These are phyloP conservation scores for Vitellaria paradoxa DNA, from an alignment of 179 eudicot genomes.

Conservation along the genomic window DNA sequence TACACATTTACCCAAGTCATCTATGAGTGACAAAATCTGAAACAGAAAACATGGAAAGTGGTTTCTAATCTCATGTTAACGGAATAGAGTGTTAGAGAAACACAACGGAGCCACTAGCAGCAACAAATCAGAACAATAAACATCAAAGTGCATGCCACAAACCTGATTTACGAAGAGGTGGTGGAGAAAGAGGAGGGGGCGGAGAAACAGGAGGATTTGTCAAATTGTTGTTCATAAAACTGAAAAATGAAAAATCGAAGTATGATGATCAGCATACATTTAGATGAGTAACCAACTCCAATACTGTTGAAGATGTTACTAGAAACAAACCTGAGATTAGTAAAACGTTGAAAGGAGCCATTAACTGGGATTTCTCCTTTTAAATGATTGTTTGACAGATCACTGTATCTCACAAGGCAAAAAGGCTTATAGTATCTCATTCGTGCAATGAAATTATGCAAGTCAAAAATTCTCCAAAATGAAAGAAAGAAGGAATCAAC, in stretches of 20 bases:
- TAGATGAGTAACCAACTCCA: slow-evolving; percentile 7
- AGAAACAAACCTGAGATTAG: slow-evolving; percentile 41
- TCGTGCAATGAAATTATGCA: not conserved
- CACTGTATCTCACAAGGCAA: slow-evolving; percentile 9
- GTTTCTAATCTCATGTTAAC: not conserved
- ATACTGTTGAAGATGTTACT: not conserved
- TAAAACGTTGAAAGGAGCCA: not conserved
- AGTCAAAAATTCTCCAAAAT: not conserved
- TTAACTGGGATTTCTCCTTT: not conserved
- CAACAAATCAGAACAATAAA: not conserved
- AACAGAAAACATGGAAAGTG: not conserved
- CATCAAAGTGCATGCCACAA: slow-evolving; percentile 4
- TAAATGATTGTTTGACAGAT: not conserved
- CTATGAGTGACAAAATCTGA: not conserved
- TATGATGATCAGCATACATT: not conserved
- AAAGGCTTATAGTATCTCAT: not conserved
- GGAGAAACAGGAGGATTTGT: too few species aligned
- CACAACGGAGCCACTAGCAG: not conserved
- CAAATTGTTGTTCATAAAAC: too few species aligned
- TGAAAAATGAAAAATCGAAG: too few species aligned
- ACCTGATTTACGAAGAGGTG: slow-evolving; percentile 30
- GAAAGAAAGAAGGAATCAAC: not conserved
- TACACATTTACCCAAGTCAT: slow-evolving; percentile 5
- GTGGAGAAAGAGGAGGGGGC: too few species aligned
- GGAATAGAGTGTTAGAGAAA: not conserved